Conservation (phyloP, 2,329 filamentous ascomycete species). For the Phaeosphaeriaceae sp. region DNA sequence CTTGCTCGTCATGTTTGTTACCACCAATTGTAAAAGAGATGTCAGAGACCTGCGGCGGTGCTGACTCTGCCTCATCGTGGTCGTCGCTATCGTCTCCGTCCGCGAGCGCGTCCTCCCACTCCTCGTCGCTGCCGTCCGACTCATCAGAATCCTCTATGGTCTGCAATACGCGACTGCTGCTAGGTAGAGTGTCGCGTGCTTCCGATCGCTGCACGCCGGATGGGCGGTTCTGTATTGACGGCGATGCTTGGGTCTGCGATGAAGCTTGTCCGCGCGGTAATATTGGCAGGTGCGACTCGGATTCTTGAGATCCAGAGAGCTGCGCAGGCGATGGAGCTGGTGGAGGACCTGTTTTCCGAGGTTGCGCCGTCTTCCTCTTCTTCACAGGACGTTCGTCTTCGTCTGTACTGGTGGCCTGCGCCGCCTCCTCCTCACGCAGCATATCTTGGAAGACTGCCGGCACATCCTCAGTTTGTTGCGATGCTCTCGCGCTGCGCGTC, state of each 20-base stretch:
- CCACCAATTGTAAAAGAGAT: slow-evolving; percentile 52
- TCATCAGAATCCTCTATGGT: slow-evolving; percentile 57
- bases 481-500: slow-evolving; percentile 25
- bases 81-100: slow-evolving; percentile 34
- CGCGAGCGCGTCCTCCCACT: slow-evolving; percentile 65
- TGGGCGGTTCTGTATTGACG: neutral
- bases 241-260: neutral
- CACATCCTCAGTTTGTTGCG: slow-evolving; percentile 37
- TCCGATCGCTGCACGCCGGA: neutral
- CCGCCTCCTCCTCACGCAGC: slow-evolving; percentile 51
- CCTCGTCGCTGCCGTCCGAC: slow-evolving; percentile 65
- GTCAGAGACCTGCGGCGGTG: slow-evolving; percentile 46
- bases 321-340: slow-evolving; percentile 2
- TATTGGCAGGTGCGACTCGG: slow-evolving; percentile 8
- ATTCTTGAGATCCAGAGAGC: neutral
- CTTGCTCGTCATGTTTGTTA: slow-evolving; percentile 38
- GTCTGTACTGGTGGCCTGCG: slow-evolving; percentile 35
- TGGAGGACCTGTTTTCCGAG: slow-evolving; percentile 8
- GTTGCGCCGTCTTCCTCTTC: slow-evolving; percentile 38
- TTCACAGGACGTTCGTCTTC: slow-evolving; percentile 49
- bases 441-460: slow-evolving; percentile 56
- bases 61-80: slow-evolving; percentile 27
- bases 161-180: slow-evolving; percentile 43
- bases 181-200: slow-evolving; percentile 9
- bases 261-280: slow-evolving; percentile 12